Conservation (phyloP, 2,329 filamentous ascomycete species). For the Beauveria bassiana region DNA sequence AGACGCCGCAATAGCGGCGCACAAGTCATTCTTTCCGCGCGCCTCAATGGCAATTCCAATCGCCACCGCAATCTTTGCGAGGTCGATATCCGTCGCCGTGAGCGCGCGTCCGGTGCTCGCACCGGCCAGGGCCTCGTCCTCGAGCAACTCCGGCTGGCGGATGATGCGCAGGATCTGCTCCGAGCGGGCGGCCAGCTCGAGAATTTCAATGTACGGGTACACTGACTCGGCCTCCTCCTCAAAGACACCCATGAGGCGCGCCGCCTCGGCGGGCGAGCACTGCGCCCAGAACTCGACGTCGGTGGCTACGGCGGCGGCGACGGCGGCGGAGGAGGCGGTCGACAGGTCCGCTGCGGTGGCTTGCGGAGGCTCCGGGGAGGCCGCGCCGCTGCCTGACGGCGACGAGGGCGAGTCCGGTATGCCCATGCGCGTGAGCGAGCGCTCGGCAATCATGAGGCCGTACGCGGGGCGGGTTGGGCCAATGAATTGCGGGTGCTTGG, state of each 20-base stretch:
- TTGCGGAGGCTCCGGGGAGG: conserved; percentile 14
- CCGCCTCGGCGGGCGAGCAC: conserved; percentile 20
- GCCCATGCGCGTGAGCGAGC: conserved; percentile 28
- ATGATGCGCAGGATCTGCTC: conserved; percentile 21
- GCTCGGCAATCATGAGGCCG: conserved; percentile 27
- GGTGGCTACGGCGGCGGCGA: conserved; percentile 12
- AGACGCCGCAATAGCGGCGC: conserved; percentile 21
- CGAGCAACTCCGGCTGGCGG: conserved; percentile 9
- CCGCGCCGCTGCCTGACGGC: not conserved
- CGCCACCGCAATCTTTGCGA: conserved; percentile 28
- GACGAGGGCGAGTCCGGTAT: conserved; percentile 18
- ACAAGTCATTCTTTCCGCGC: conserved; percentile 23
- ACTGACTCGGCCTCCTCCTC: conserved; percentile 33
- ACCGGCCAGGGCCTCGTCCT: not conserved
- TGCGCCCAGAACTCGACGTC: conserved; percentile 19
- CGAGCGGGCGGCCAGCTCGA: conserved; percentile 19
- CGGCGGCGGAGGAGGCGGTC: not conserved
- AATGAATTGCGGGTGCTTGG: conserved; percentile 28
- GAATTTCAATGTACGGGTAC: conserved; percentile 26
- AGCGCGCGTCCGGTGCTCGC: not conserved
- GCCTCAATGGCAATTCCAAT: conserved; percentile 26
- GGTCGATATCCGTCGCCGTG: conserved; percentile 22
- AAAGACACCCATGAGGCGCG: conserved; percentile 27
- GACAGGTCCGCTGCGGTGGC: conserved; percentile 16
- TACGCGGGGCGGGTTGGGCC: conserved; percentile 29